Evolutionary conservation across 768 basidiomycete genomes (phyloP), one percentile per base, ranked within the genome.

Genomic region (Suillus fuscotomentosus): DNA sequence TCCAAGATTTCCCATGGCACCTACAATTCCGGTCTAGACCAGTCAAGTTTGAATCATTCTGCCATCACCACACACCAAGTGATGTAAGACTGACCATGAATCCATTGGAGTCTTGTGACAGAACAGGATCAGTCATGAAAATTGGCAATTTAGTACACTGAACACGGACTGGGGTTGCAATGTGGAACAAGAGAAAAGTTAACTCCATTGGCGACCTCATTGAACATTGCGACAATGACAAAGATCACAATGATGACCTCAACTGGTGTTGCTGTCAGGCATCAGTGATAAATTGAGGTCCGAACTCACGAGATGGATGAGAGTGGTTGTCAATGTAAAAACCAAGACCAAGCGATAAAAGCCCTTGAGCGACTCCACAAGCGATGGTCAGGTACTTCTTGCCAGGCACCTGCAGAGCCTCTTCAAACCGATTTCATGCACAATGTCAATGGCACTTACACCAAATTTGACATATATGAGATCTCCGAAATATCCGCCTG

Each of bases 111-210:
- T 69, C 68, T 68, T 62, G 3, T 24, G 36, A 27, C 10, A n/a
- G 5, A 42, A 60, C 9, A 13, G 7, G 22, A 14, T 63, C 39
- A 53, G 31, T 34, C 2, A 60, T 50, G 39, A 50, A 27, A 62
- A 24, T 24, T 41, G 27, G 11, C 14, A 60, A 42, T 63, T 62
- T 24, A 69, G 70, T 61, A n/a, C 6, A 17, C 31, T 11, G 10
- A 42, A 42, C 72, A 77, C 67, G 72, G 74, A 72, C 76, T 75
- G 14, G 81, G 69, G 66, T 82, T 83, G 70, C 82, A 82, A 66
- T 84, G 83, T 0, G 84, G 83, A 0, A 83, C 81, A 50, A 82
- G 76, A n/a, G 82, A 73, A 66, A 84, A 84, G 68, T 81, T 84
- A 3, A 80, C 79, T 7, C 84, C 84, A 65, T 85, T 85, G 0